Evolutionary conservation across 495 filamentous ascomycete genomes (phyloP), one percentile per base, ranked within the genome.

Genomic region (Trypethelium eluteriae): DNA sequence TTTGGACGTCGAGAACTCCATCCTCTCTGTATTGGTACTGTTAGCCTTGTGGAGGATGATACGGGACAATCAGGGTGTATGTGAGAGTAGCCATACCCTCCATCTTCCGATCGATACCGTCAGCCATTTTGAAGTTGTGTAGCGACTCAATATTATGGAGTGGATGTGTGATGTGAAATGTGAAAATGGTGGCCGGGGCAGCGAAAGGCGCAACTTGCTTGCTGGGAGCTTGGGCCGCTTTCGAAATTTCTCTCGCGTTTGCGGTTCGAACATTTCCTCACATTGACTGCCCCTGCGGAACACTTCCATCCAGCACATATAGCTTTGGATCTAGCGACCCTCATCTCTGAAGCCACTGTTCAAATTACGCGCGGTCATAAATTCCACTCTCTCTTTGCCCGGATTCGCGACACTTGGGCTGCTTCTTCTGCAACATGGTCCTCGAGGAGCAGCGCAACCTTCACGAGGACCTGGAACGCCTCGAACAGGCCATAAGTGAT

Each of bases 1-100:
- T 79, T 95, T 96, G 68, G 92, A 96, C 77, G 94, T 98, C 67
- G 85, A 86, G 81, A 98, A 98, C 81, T 98, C 94, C 84, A 97
- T 95, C 76, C 89, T 88, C 85, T 96, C 92, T 59, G n/a, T 14
- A 36, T 18, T 10, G 84, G 71, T 39, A 38, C 14, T 53, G 36
- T 36, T n/a, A 39, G 53, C 35, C 34, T 44, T 25, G 38, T 25
- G 18, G 18, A 35, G 5, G 7, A 36, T 10, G 5, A 9, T 6
- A 14, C 18, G 6, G 36, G 14, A 36, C 34, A 36, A 59, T 7
- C 32, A 35, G 53, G 36, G 16, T 5, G 36, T 7, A 7, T 32
- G 2, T 18, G 3, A 36, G 2, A 34, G 7, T 3, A 35, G 16
- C 47, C 80, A 63, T 72, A 86, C 84, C 85, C 79, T 98, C 94